Percentiles rank a stretch among this genome's conserved stretches.
Evolutionary conservation across 179 eudicot genomes (phyloP).

Genomic region (Nepenthes alata): DNA sequence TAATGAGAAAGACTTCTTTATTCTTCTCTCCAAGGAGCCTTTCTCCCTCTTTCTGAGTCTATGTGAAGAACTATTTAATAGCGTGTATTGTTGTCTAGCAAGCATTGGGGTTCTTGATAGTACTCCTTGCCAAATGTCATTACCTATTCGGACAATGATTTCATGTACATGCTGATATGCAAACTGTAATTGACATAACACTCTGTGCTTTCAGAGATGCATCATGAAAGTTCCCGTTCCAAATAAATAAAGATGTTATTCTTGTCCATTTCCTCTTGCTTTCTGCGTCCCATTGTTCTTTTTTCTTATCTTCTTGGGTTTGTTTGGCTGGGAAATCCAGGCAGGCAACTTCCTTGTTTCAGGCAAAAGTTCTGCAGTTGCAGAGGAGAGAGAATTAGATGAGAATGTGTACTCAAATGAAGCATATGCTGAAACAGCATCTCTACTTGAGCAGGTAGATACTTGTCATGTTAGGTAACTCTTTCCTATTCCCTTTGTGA

Average conservation of each 20-base stretch:
- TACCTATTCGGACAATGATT: no score
- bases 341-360: constrained; percentile 83
- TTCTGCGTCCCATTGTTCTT: background rate
- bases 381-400: constrained; percentile 64
- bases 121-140: no score
- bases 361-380: constrained; percentile 41
- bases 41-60: no score
- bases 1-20: no score
- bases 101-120: no score
- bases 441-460: constrained; percentile 73
- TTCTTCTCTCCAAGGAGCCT: no score
- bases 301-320: no score
- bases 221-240: background rate
- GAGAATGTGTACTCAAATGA: constrained; percentile 53
- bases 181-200: no score
- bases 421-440: constrained; percentile 48
- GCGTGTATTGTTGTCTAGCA: no score
- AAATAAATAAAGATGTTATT: background rate
- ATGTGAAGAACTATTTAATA: no score
- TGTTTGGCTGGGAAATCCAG: constrained; percentile 28
- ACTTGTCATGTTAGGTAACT: constrained; percentile 2
- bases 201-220: no score
- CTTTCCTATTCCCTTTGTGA: constrained; percentile 9
- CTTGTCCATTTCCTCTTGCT: background rate
- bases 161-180: no score